Conservation (phyloP, 192 early-diverging fungal genomes). For the Mortierella alpina region DNA sequence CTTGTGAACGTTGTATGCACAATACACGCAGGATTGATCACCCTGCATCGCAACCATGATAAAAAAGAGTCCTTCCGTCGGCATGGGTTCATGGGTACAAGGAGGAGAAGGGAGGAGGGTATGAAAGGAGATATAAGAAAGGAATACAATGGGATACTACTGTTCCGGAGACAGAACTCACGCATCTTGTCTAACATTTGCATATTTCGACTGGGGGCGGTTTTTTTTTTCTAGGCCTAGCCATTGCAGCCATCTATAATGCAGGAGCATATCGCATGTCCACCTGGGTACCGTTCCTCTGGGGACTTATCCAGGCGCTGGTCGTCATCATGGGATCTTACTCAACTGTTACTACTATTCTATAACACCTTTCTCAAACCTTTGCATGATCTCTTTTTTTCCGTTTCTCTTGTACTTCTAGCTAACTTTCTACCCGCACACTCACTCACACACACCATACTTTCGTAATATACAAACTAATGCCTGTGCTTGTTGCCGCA, state of each 20-base stretch:
- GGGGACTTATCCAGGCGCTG: conserved; percentile 74
- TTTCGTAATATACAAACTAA: conserved; percentile 1
- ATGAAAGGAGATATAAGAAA: not conserved
- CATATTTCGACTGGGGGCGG: not conserved
- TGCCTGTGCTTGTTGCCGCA: conserved; percentile 27
- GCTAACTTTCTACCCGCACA: not conserved
- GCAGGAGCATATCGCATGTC: conserved; percentile 75
- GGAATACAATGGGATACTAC: not conserved
- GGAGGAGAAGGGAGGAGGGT: not conserved
- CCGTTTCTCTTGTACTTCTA: not conserved
- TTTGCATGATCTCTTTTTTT: not conserved
- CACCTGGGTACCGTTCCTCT: conserved; percentile 78
- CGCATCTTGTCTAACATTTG: not conserved
- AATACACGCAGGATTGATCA: too few relatives aligned
- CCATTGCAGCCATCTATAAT: conserved; percentile 68
- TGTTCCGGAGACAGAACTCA: not conserved
- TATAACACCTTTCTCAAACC: conserved; percentile 10
- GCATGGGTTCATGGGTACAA: not conserved
- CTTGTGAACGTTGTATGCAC: too few relatives aligned
- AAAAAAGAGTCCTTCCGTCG: too few relatives aligned
- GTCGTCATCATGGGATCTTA: conserved; percentile 69
- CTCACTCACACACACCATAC: not conserved
- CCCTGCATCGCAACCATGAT: too few relatives aligned
- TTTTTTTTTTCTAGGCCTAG: conserved; percentile 68
- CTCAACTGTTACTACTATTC: conserved; percentile 69